Evolutionary conservation across 106 monocot genomes (phyloP), one percentile per base, ranked within the genome.

Genomic region (Cymbidium sinense): DNA sequence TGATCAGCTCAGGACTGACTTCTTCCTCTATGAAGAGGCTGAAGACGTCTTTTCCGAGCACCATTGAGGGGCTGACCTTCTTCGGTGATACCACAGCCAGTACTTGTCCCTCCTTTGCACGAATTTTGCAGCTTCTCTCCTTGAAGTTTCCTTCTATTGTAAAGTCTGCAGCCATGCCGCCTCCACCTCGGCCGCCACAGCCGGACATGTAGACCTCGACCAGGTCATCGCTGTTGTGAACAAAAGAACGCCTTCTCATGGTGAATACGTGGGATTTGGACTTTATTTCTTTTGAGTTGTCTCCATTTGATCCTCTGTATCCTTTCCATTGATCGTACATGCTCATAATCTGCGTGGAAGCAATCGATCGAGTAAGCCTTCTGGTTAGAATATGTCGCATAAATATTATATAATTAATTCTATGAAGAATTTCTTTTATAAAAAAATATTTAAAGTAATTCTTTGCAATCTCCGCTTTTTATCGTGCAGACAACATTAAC

Each of bases 321-420:
- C 76, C 86, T 36, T 84, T 86, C 94, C 94, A 95, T 65, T 79
- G 75, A 75, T 84, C 87, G 50, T 87, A 86, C 85, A 88, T 87
- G 82, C 89, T 89, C 27, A 91, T 44, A 5, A 87, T 83, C 91
- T 91, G 94, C 29, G 19, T 47, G 47, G 15, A 47, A 47, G 47
- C 15, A 13, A 47, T 47, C 2, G 15, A 47, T 47, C 2, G 13
- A 47, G 47, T 15, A 13, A 47, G 47, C 47, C 13, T 47, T 47
- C 11, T 11, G 37, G 37, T 39, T 4, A 39, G 37, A 39, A 39
- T 39, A 39, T 4, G 3, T 39, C 0, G 7, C 3, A 39, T 39
- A 4, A 7, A 39, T 7, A 39, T 39, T 39, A 39, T 39, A 39
- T n/a, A n/a, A n/a, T n/a, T n/a, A n/a, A n/a, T n/a, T n/a, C n/a